Conservation (phyloP, 148 eudicot genomes). For the Amaranthus hypochondriacus region DNA sequence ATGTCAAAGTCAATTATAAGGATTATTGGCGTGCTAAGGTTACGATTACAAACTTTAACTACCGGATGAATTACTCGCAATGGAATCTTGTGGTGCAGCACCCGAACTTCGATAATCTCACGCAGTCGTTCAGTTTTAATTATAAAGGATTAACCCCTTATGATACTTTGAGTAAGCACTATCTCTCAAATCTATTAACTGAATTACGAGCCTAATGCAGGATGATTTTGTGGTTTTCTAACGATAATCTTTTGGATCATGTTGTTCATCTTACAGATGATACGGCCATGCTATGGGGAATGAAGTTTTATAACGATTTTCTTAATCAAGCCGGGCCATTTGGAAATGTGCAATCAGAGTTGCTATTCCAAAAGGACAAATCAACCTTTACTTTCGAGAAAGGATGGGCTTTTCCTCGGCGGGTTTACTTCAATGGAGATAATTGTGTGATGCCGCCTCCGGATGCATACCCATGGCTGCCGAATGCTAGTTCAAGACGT, state of each 20-base stretch:
- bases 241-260: conserved; percentile 2
- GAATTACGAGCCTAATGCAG: background rate
- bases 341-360: conserved; percentile 63
- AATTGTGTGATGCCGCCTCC: conserved; percentile 78
- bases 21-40: conserved; percentile 70
- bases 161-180: conserved; percentile 43
- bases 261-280: conserved; percentile 45
- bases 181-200: background rate
- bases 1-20: conserved; percentile 61
- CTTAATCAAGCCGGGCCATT: conserved; percentile 52
- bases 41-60: conserved; percentile 59
- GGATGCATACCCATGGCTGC: conserved; percentile 57
- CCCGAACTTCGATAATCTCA: conserved; percentile 59
- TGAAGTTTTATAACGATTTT: conserved; percentile 49
- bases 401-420: conserved; percentile 67
- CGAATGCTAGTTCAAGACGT: conserved; percentile 37
- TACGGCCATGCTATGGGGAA: conserved; percentile 60
- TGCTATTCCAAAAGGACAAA: conserved; percentile 52
- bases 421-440: conserved; percentile 61
- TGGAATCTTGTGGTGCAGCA: conserved; percentile 76
- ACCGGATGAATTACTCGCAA: conserved; percentile 53
- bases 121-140: conserved; percentile 53
- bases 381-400: conserved; percentile 51
- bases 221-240: background rate
- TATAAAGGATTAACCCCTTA: conserved; percentile 52